Base-by-base conservation (phyloP, 495 filamentous ascomycete species). In the Talaromyces stipitatus region DNA sequence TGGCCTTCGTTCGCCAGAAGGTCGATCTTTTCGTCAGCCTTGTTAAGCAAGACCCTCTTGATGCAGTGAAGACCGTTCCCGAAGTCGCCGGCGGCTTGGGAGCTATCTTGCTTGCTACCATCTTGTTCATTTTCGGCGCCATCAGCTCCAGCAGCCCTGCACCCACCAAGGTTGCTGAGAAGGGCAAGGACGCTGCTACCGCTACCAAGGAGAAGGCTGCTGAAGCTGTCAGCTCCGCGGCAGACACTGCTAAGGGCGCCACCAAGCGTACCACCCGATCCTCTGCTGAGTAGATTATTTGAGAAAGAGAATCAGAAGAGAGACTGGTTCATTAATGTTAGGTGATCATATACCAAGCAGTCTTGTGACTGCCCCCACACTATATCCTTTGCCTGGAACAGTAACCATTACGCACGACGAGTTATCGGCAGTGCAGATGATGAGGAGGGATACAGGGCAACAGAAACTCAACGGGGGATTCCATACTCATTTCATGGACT, bases 1-100 rank as follows among this genome's bases (percentile, higher is more conserved):
- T 96, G 56, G 72, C 71, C 66, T 97, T 91, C 75, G 78, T 96
- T 76, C 87, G 83, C 69, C 90, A 96, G 82, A 96, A 95, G 82
- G 74, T 95, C 58, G 86, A 95, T 67, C 80, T 89, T 56, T 97
- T 96, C 81, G 66, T 91, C 53, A 85, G 84, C 58, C 86, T 96
- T 64, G 87, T 84, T 71, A 86, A 92, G 80, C 83, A 83, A 60
- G 87, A 97, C 70, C 95, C 95, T 41, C 61, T 99, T 66, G 80
- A 91, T 73, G 95, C 95, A 48, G 80, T 92, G 73, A 91, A 92
- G 78, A 88, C 88, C 61, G 85, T 95, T 52, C 95, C 95, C 58
- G 95, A 96, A 70, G 84, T 95, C 63, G 90, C 90, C 60, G 91
- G 85, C 69, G 87, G 84, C 62, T 70, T 95, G 65, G 83, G 76